phyloP scores from a whole-genome alignment of 805 yeast genomes.

The Nakazawaea holstii region DNA sequence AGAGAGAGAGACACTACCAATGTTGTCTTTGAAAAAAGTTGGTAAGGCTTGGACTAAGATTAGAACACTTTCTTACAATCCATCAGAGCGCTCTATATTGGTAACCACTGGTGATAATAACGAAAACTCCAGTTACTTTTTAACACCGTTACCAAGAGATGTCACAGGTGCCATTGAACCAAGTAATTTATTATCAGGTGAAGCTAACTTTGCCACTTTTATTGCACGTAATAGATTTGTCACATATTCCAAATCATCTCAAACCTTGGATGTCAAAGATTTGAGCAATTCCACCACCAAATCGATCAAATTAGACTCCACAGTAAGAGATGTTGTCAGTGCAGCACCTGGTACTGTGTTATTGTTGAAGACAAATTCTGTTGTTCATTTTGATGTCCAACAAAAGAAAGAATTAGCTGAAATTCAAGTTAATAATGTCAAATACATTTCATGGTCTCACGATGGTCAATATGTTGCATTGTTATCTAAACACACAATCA shows the following conservation, averaged over 20 bases:
- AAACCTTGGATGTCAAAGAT: slow-evolving; percentile 77
- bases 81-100: slow-evolving; percentile 82
- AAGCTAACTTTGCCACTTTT: slow-evolving; percentile 81
- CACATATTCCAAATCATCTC: slow-evolving; percentile 59
- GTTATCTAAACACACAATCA: slow-evolving; percentile 86
- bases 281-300: slow-evolving; percentile 79
- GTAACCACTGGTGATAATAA: slow-evolving; percentile 69
- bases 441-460: slow-evolving; percentile 83
- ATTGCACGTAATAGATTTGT: slow-evolving; percentile 94
- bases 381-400: slow-evolving; percentile 85
- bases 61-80: slow-evolving; percentile 83
- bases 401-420: slow-evolving; percentile 77
- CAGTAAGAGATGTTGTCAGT: slow-evolving; percentile 64
- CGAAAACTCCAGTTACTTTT: slow-evolving; percentile 62
- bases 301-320: slow-evolving; percentile 59
- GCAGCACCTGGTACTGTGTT: slow-evolving; percentile 84
- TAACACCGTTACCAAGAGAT: slow-evolving; percentile 76
- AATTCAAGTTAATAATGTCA: slow-evolving; percentile 67
- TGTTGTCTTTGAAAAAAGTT: slow-evolving; percentile 76
- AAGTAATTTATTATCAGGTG: slow-evolving; percentile 69
- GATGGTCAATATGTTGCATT: slow-evolving; percentile 87
- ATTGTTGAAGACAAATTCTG: slow-evolving; percentile 65
- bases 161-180: slow-evolving; percentile 94
- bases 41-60: slow-evolving; percentile 86
- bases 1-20: slow-evolving; percentile 65